These are phyloP conservation scores for Fraxinus sp. DNA, from an alignment of 305 asterid genomes.

Conservation along the genomic window DNA sequence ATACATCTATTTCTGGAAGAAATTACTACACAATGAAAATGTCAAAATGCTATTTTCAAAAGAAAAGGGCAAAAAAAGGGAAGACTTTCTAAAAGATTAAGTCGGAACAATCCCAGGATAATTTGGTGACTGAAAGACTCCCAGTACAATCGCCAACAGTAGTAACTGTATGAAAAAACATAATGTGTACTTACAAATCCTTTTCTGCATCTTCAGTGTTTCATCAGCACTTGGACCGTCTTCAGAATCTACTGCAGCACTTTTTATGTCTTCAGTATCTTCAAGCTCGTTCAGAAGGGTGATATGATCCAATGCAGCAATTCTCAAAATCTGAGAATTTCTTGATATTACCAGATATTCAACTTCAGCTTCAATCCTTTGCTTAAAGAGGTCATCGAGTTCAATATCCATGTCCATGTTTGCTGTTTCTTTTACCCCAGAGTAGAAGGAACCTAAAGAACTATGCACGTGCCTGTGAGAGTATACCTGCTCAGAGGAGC, in stretches of 20 bases:
- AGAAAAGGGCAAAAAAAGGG: too few species aligned
- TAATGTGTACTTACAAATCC: conserved; percentile 49
- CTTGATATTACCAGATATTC: conserved; percentile 51
- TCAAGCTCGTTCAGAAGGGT: conserved; percentile 25
- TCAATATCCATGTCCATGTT: conserved; percentile 31
- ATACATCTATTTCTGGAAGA: conserved; percentile 33
- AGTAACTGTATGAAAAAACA: conserved; percentile 57
- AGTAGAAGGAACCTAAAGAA: conserved; percentile 29
- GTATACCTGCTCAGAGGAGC: conserved; percentile 23
- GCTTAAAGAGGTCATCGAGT: conserved; percentile 51
- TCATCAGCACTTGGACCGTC: not conserved
- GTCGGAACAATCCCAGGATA: conserved; percentile 59
- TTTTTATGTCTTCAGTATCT: not conserved
- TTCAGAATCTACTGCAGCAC: not conserved
- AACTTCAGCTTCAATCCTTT: conserved; percentile 72
- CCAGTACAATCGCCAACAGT: conserved; percentile 32
- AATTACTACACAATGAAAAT: conserved; percentile 18
- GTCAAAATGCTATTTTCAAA: conserved; percentile 7
- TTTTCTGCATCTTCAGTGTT: conserved; percentile 24
- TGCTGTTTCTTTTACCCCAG: conserved; percentile 36
- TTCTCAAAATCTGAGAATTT: conserved; percentile 42
- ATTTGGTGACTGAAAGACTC: conserved; percentile 37
- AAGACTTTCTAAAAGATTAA: conserved; percentile 25
- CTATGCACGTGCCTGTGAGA: conserved; percentile 25
- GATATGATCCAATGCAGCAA: conserved; percentile 42